Percentiles rank a stretch among this genome's conserved stretches.
phyloP scores from a whole-genome alignment of 2,329 filamentous ascomycete genomes.

The Amauroascus verrucosus region DNA sequence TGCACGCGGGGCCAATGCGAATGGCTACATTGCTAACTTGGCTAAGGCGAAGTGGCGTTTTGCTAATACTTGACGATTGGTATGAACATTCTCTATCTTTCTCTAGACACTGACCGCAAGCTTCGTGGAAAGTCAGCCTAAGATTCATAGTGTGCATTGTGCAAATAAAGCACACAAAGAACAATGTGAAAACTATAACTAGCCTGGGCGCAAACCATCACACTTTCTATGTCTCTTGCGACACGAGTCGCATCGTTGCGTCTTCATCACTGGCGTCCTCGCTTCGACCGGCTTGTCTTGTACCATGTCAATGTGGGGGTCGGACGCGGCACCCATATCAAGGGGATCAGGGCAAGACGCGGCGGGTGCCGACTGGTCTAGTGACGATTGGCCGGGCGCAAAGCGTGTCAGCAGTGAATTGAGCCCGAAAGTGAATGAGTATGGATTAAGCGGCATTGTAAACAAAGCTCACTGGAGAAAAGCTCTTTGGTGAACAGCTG shows the following conservation, averaged over 20 bases:
- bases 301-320: not conserved
- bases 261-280: not conserved
- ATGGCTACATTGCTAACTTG: not conserved
- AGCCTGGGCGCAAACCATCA: not conserved
- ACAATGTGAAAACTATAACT: too few species aligned
- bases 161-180: too few species aligned
- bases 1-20: not conserved
- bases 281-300: not conserved
- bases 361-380: too few species aligned
- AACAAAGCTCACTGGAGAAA: too few species aligned
- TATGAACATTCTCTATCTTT: not conserved
- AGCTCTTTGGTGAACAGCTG: too few species aligned
- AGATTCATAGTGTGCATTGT: not conserved
- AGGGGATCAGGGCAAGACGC: not conserved
- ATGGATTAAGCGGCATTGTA: too few species aligned
- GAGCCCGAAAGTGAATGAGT: too few species aligned
- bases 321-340: not conserved
- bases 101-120: not conserved
- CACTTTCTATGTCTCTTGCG: conserved; percentile 1
- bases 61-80: not conserved
- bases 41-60: not conserved
- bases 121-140: not conserved
- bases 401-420: too few species aligned
- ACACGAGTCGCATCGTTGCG: not conserved
- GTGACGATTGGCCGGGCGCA: too few species aligned